Base-by-base conservation (phyloP, 805 yeast species). In the Suhomyces vadensis region DNA sequence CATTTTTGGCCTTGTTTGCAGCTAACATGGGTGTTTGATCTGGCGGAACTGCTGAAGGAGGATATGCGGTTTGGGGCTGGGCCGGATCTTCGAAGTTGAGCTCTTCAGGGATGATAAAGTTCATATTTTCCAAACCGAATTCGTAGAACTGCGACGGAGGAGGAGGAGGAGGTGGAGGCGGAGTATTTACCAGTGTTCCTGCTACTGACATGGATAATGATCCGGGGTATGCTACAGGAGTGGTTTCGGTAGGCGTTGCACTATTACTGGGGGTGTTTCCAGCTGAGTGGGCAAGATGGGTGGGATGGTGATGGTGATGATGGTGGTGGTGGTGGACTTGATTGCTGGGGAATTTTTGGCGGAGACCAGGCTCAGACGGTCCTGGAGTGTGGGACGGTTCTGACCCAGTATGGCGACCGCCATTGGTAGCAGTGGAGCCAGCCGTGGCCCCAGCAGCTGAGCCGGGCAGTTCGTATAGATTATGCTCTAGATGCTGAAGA, bases 71-170 rank as follows among this genome's bases (percentile, higher is more conserved):
- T 17, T 64, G 58, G 27, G 48, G 40, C 26, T 41, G 38, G 14
- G 29, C 22, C 8, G 39, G 43, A 21, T 46, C 41, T 38, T 48
- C 54, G 20, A 48, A 48, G 39, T 42, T 39, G 36, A 48, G 43
- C 10, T 44, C 49, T 19, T 51, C 54, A 1, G 98, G 58, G 8
- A 58, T 49, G 35, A 62, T 58, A 31, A 62, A 62, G 43, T 53
- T 49, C 31, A 61, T 54, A 41, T 55, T 50, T 27, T 60, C 64
- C 14, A 60, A 43, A 14, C 55, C 56, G 40, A 58, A 58, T 31
- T 60, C 64, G 44, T 55, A 58, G 29, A 35, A 39, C 7, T 35
- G 44, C 3, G 41, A 31, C 2, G 42, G 42, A 7, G 42, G 42
- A 2, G 16, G 37, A 1, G 38, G 38, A 6, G 38, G 27, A 21